Evolutionary conservation across 257 asterid genomes (phyloP), one percentile per base, ranked within the genome.

Genomic region (Buddleja alternifolia): DNA sequence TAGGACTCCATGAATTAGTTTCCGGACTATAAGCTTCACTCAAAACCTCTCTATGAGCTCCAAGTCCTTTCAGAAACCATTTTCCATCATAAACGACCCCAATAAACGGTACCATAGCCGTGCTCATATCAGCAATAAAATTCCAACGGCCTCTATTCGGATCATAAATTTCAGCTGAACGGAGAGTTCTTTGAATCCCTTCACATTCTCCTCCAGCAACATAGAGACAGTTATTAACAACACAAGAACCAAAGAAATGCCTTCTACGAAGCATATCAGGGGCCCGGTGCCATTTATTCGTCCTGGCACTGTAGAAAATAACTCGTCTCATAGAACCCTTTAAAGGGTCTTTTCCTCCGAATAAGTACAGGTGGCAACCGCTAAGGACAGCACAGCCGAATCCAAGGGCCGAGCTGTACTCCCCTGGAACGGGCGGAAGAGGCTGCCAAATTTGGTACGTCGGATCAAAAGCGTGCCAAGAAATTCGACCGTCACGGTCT

Each of bases 171-270:
- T 85, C 88, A 8, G 86, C 91, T 0, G 91, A 85, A 0, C 88
- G 85, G 0, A 85, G 63, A 7, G 88, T 85, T 56, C 88, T 55
- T 25, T 78, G 86, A 7, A 85, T 83, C 56, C 88, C 91, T 57
- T 85, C 88, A 44, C 91, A 85, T 50, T 85, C 91, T 47, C 91
- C 91, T 8, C 91, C 91, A 0, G 91, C 91, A 6, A 85, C 91
- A 36, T 83, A 85, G 29, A 85, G 88, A 40, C 88, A 80, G 76
- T 85, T 85, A 75, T 85, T 85, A 3, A 85, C 75, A 10, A 85
- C 91, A 4, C 91, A 85, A 1, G 88, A 76, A 15, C 90, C 90
- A 23, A 80, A 82, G 69, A 85, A 80, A 58, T 85, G 90, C 56
- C 90, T 52, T 54, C 63, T 77, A 1, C 90, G 84, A 23, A 85